Percentiles rank a stretch among this genome's conserved stretches.
These are phyloP conservation scores for Geotrichum siamense DNA, from an alignment of 1,139 yeast species.

Conservation along the genomic window DNA sequence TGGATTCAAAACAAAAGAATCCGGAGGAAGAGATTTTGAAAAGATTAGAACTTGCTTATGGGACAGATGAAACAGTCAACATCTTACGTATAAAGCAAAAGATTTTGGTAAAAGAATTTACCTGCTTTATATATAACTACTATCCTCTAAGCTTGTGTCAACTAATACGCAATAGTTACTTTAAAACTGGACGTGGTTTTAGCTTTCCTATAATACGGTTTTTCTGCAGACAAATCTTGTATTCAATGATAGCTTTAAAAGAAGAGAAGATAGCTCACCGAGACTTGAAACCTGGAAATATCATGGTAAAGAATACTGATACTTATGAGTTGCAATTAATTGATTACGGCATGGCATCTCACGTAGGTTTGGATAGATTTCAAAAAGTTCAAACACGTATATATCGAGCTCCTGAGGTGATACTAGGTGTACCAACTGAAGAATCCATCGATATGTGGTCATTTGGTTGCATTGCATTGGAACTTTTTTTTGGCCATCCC, in stretches of 20 bases:
- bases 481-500: slow-evolving; percentile 83
- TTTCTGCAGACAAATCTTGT: slow-evolving; percentile 71
- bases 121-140: slow-evolving; percentile 86
- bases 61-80: slow-evolving; percentile 59
- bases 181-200: slow-evolving; percentile 88
- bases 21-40: slow-evolving; percentile 85
- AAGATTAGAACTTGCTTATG: slow-evolving; percentile 64
- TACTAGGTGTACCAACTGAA: slow-evolving; percentile 76
- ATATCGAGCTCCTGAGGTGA: slow-evolving; percentile 91
- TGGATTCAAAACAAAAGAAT: slow-evolving; percentile 80
- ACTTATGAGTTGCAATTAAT: slow-evolving; percentile 84
- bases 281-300: slow-evolving; percentile 93
- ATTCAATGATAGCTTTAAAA: slow-evolving; percentile 70
- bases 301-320: slow-evolving; percentile 70
- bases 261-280: slow-evolving; percentile 85
- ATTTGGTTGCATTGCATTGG: slow-evolving; percentile 91
- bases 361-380: slow-evolving; percentile 78
- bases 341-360: slow-evolving; percentile 95
- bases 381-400: slow-evolving; percentile 93
- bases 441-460: slow-evolving; percentile 98
- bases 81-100: slow-evolving; percentile 75
- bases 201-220: slow-evolving; percentile 70
- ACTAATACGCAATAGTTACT: slow-evolving; percentile 79
- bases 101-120: slow-evolving; percentile 84
- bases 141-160: slow-evolving; percentile 84